Percentiles rank a stretch among this genome's conserved stretches.
phyloP scores from a whole-genome alignment of 805 yeast genomes.

The Sungouiella thailandica region DNA sequence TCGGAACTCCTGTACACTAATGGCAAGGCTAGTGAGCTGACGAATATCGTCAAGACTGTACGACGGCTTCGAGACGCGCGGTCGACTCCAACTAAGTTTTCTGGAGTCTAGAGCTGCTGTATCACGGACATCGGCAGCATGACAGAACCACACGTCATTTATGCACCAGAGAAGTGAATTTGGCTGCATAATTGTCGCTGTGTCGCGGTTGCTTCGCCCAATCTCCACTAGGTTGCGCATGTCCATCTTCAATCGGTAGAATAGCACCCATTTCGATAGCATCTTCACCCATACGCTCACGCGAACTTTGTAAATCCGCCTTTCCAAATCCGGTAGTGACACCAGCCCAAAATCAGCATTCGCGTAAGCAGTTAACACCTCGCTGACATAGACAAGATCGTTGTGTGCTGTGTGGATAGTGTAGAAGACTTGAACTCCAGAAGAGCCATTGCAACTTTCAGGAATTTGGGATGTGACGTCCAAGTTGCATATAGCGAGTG shows the following conservation, averaged over 20 bases:
- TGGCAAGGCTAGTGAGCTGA: slow-evolving; percentile 7
- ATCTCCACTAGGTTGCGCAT: slow-evolving; percentile 4
- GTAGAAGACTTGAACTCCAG: slow-evolving; percentile 13
- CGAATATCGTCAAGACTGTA: slow-evolving; percentile 13
- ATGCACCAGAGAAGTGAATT: slow-evolving; percentile 12
- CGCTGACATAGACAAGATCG: slow-evolving; percentile 29
- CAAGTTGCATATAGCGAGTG: not conserved
- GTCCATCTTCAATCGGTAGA: slow-evolving; percentile 6
- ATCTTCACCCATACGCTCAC: slow-evolving; percentile 4
- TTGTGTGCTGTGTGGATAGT: slow-evolving; percentile 17
- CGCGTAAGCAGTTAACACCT: slow-evolving; percentile 16
- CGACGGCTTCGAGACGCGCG: slow-evolving; percentile 2
- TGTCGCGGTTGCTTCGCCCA: not conserved
- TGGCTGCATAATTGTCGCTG: not conserved
- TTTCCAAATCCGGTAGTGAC: slow-evolving; percentile 17
- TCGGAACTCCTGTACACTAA: slow-evolving; percentile 23
- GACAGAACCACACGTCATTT: slow-evolving; percentile 5
- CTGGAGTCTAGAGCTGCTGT: not conserved
- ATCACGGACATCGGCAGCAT: slow-evolving; percentile 3
- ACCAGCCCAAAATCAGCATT: slow-evolving; percentile 26
- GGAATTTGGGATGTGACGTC: not conserved
- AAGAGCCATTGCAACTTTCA: not conserved
- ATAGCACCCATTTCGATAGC: not conserved
- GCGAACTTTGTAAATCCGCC: slow-evolving; percentile 1
- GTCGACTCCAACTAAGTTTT: not conserved